Conservation (phyloP, 305 asterid species). For the Fraxinus sp. region DNA sequence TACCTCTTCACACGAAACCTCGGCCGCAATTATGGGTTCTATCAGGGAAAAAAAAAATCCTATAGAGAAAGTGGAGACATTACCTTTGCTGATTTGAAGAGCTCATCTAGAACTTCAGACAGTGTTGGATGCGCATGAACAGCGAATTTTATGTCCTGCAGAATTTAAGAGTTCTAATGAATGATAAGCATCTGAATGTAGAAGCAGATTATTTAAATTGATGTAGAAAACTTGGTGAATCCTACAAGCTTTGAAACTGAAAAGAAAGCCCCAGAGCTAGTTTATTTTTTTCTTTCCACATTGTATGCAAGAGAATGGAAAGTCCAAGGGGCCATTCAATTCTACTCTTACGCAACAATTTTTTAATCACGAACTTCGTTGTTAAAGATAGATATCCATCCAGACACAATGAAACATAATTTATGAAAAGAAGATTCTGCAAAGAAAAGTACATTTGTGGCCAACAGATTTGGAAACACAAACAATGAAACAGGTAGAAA, state of each 20-base stretch:
- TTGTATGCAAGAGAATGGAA: neutral
- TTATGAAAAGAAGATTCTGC: neutral
- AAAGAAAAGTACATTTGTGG: neutral
- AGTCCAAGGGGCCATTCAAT: neutral
- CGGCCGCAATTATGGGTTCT: neutral
- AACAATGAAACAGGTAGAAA: neutral
- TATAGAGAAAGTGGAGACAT: constrained; percentile 4
- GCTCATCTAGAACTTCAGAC: constrained; percentile 89
- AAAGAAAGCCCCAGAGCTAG: neutral
- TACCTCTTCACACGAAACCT: neutral
- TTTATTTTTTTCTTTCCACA: neutral
- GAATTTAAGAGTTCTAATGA: constrained; percentile 30
- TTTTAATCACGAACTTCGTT: neutral
- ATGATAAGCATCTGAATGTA: constrained; percentile 21
- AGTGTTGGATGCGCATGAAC: constrained; percentile 96
- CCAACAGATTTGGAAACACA: neutral
- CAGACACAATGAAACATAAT: neutral
- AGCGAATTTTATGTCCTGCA: constrained; percentile 78
- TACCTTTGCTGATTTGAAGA: constrained; percentile 88
- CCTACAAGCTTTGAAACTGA: neutral
- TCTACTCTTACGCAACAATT: neutral
- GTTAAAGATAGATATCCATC: neutral
- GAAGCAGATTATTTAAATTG: neutral
- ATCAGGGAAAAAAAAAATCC: neutral
- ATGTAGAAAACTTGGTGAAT: neutral